Percentiles rank a stretch among this genome's conserved stretches.
phyloP scores from a whole-genome alignment of 495 filamentous ascomycete genomes.

The Neurospora tetraspora region DNA sequence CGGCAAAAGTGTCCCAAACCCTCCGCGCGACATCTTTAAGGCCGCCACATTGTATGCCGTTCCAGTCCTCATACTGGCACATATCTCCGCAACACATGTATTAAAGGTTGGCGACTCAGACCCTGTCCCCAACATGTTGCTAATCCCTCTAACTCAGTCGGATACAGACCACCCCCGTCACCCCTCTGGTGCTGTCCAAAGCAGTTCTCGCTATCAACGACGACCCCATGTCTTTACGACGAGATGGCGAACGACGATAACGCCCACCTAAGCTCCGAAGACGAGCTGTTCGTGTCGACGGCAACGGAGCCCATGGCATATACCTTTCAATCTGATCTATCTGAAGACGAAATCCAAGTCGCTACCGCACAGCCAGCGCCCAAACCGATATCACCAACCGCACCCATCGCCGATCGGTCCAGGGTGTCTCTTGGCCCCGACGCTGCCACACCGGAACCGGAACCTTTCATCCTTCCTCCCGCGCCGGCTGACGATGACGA shows the following conservation, averaged over 20 bases:
- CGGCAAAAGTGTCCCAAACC: not conserved
- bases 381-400: not conserved
- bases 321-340: slow-evolving; percentile 16
- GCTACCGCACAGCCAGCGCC: not conserved
- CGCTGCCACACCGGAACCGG: not conserved
- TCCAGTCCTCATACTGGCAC: not conserved
- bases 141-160: not conserved
- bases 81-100: not conserved
- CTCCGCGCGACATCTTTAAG: not conserved
- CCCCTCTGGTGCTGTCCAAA: not conserved
- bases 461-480: not conserved
- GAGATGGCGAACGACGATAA: slow-evolving; percentile 7
- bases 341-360: slow-evolving; percentile 11
- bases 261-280: slow-evolving; percentile 8
- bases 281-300: slow-evolving; percentile 7
- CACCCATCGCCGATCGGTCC: not conserved
- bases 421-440: not conserved
- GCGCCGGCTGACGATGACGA: not conserved
- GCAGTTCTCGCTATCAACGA: not conserved
- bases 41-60: not conserved
- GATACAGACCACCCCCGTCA: not conserved
- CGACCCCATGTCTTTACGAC: not conserved
- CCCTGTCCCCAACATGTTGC: not conserved
- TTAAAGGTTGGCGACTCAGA: not conserved
- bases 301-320: slow-evolving; percentile 9